Evolutionary conservation across 306 rosid genomes (phyloP), one percentile per base, ranked within the genome.

Genomic region (Dicorynia guianensis): DNA sequence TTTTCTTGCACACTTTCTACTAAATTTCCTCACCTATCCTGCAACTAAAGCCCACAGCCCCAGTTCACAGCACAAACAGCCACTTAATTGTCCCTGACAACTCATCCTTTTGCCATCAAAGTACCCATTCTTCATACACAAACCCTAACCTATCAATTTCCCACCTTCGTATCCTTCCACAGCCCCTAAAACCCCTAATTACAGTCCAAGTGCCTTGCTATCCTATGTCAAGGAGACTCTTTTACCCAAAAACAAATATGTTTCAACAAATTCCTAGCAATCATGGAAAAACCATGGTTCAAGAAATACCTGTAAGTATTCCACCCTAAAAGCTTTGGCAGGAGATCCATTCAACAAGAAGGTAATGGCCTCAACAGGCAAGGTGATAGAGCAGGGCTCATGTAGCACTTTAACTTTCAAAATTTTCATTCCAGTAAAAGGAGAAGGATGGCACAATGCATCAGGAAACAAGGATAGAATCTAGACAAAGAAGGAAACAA

Each of bases 381-480:
- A 35, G 48, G 52, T 61, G 40, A 62, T 7, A 53, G 70, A 38
- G 53, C 43, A 10, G 39, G 19, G 61, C 13, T 14, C 62, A n/a
- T 35, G 30, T 4, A 42, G 64, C 43, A 52, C 35, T 39, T 39
- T 53, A 3, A 75, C 33, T 63, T 63, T 50, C 1, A 75, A 75
- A 63, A n/a, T n/a, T 40, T 75, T 53, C 71, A 52, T 19, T 17
- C 44, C 38, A 53, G 72, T 50, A 40, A 75, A 63, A 38, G 63
- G 79, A 42, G 72, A 63, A 20, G 79, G 71, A 2, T 7, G 3
- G 1, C 17, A 3, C 39, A 75, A 30, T 19, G 36, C 43, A 39
- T 52, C 64, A 53, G 55, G 44, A 52, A 63, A 63, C 34, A 38
- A 17, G 64, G 71, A 25, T 14, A 75, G 79, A 67, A 63, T 25